Base-by-base conservation (phyloP, 2,329 filamentous ascomycete species). In the Aaosphaeria pasadenensis region DNA sequence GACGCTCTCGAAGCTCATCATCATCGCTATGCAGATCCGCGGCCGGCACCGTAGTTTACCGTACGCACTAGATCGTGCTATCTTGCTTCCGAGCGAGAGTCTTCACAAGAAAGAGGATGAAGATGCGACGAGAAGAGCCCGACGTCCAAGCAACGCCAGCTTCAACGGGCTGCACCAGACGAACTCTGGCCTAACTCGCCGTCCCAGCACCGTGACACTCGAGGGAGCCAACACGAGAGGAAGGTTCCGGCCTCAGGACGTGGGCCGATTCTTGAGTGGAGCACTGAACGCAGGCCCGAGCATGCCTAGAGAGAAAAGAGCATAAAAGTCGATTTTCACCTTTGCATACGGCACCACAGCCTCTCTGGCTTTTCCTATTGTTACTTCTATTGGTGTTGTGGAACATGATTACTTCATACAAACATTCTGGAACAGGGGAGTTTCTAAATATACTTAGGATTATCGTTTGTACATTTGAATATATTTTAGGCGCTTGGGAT, bases 31-130 rank as follows among this genome's bases (percentile, higher is more conserved):
- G 83, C 80, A 84, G 70, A 72, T 86, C 48, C 81, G 83, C 53
- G 83, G 83, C 30, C 75, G 83, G 5, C 83, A 86, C 59, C 81
- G 83, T 72, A 83, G 83, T 31, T 69, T 86, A 1, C 83, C 83
- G 0, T 85, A 86, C 57, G 69, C 90, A 64, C 70, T 87, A 6
- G 86, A 89, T 57, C 81, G 85, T 43, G 86, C 86, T 30, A 86
- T 89, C 46, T 67, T 89, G 1, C 74, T 89, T 1, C 86, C 86
- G 0, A 83, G 78, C 7, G 85, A 88, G 52, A 76, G 78, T n/a
- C 66, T 86, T 3, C 78, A 86, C 46, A 73, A 80, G 53, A 82
- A 81, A 48, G 85, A 87, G 56, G 74, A 76, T 5, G 73, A 72
- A 29, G 78, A 83, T 49, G 76, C 76, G 1, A 74, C 74, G 24